phyloP scores from a whole-genome alignment of 495 filamentous ascomycete species.

The Hapsidospora chrysogenum region DNA sequence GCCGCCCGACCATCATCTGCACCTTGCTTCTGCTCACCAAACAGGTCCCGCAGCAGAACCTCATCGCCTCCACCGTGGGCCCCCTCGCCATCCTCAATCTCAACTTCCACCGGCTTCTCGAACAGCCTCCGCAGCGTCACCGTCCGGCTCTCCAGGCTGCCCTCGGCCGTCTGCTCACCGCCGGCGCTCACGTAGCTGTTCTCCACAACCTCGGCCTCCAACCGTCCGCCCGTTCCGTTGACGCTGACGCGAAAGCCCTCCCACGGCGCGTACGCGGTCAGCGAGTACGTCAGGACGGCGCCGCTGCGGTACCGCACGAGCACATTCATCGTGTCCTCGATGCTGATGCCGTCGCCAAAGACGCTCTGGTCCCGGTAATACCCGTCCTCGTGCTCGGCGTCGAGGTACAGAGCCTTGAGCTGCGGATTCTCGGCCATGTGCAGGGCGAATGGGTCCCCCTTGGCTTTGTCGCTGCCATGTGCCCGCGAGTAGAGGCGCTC shows the following conservation, averaged over 20 bases:
- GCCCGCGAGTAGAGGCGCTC: slow-evolving; percentile 19
- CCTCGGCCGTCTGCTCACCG: slow-evolving; percentile 26
- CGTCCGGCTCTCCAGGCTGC: slow-evolving; percentile 19
- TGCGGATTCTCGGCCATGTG: slow-evolving; percentile 29
- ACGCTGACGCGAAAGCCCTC: slow-evolving; percentile 29
- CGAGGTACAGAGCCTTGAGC: slow-evolving; percentile 36
- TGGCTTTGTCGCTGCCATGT: slow-evolving; percentile 16
- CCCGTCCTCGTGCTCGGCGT: slow-evolving; percentile 41
- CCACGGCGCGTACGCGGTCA: slow-evolving; percentile 32
- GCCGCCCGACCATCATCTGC: slow-evolving; percentile 27
- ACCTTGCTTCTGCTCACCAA: slow-evolving; percentile 18
- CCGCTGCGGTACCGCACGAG: slow-evolving; percentile 37
- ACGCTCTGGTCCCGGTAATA: slow-evolving; percentile 42
- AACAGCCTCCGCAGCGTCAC: slow-evolving; percentile 23
- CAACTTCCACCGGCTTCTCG: slow-evolving; percentile 25
- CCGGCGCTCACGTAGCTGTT: slow-evolving; percentile 32
- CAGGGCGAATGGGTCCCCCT: slow-evolving; percentile 30
- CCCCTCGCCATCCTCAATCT: slow-evolving; percentile 19
- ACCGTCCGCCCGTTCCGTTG: slow-evolving; percentile 25
- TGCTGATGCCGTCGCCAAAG: slow-evolving; percentile 41
- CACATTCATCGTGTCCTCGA: slow-evolving; percentile 43
- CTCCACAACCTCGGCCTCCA: slow-evolving; percentile 31
- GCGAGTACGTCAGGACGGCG: slow-evolving; percentile 29
- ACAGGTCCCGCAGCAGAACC: slow-evolving; percentile 27
- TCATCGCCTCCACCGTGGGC: slow-evolving; percentile 28